Conservation (phyloP, 371 early-diverging fungal species). For the Actinomortierella wolfii region DNA sequence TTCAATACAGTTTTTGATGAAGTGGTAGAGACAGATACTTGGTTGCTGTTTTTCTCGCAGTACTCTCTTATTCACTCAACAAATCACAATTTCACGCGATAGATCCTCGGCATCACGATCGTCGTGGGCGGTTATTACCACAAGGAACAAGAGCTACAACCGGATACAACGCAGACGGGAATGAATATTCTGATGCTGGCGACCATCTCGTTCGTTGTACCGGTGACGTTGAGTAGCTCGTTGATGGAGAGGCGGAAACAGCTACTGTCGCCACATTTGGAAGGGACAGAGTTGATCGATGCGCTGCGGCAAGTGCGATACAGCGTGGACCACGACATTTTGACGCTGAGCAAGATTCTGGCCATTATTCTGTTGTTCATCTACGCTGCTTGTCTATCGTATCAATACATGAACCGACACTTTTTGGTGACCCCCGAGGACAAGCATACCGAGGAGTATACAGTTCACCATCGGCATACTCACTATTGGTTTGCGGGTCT, state of each 20-base stretch:
- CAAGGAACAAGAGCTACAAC: slow-evolving; percentile 9
- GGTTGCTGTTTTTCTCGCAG: slow-evolving; percentile 73
- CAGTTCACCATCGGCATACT: slow-evolving; percentile 59
- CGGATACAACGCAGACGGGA: slow-evolving; percentile 32
- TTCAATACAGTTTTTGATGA: background rate
- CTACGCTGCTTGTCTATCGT: slow-evolving; percentile 75
- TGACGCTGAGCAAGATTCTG: slow-evolving; percentile 70
- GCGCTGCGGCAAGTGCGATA: slow-evolving; percentile 8
- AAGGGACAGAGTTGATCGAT: background rate
- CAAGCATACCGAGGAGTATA: slow-evolving; percentile 61
- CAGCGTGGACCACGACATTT: slow-evolving; percentile 48
- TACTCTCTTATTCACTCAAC: slow-evolving; percentile 73
- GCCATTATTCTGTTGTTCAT: slow-evolving; percentile 74
- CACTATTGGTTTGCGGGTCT: slow-evolving; percentile 57
- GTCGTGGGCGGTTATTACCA: slow-evolving; percentile 25
- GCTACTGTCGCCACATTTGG: background rate
- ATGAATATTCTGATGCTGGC: slow-evolving; percentile 52
- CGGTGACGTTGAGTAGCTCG: slow-evolving; percentile 73
- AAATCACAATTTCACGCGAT: slow-evolving; percentile 33
- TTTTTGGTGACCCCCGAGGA: slow-evolving; percentile 67
- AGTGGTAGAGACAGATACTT: slow-evolving; percentile 46
- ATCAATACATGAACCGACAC: slow-evolving; percentile 53
- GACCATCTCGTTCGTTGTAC: slow-evolving; percentile 74
- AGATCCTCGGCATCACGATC: slow-evolving; percentile 36
- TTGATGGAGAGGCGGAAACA: slow-evolving; percentile 21